Evolutionary conservation across 2,329 filamentous ascomycete species (phyloP).

Genomic region (Raffaelea ambrosiae): DNA sequence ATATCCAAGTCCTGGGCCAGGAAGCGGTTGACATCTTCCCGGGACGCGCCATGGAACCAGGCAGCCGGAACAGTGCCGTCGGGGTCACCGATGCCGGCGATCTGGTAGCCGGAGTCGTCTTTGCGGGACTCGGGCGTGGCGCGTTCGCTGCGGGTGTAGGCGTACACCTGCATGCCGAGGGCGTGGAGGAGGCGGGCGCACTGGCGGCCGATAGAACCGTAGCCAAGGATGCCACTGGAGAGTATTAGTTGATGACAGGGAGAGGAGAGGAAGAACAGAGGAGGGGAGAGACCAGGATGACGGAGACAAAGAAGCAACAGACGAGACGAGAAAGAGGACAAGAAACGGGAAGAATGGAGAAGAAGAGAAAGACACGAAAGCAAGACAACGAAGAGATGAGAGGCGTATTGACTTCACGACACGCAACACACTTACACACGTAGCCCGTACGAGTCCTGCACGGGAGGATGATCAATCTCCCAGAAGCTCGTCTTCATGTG

Average conservation of each 20-base stretch:
- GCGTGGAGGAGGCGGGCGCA: constrained; percentile 41
- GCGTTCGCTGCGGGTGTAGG: constrained; percentile 49
- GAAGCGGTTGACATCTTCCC: constrained; percentile 26
- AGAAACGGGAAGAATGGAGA: background rate
- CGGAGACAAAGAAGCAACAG: too few relatives aligned
- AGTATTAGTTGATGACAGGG: background rate
- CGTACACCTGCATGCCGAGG: constrained; percentile 58
- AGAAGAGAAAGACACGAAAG: background rate
- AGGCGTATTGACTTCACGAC: background rate
- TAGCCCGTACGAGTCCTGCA: constrained; percentile 1
- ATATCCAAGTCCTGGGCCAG: constrained; percentile 31
- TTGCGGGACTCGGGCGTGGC: constrained; percentile 47
- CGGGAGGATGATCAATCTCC: background rate
- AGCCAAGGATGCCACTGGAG: constrained; percentile 25
- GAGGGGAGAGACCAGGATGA: background rate
- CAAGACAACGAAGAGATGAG: constrained; percentile 3
- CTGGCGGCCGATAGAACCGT: constrained; percentile 34
- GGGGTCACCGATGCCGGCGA: constrained; percentile 48
- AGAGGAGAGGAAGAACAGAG: background rate
- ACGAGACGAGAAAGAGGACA: background rate
- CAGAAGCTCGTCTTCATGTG: background rate
- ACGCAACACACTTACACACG: background rate
- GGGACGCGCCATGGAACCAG: constrained; percentile 30
- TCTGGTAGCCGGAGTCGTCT: constrained; percentile 49
- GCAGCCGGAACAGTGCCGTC: constrained; percentile 27